A percentile compares a stretch with the other conserved stretches of the same genome.
These are phyloP conservation scores for Tritrichomonas musculus DNA, from an alignment of 208 protist genomes.

Conservation along the genomic window DNA sequence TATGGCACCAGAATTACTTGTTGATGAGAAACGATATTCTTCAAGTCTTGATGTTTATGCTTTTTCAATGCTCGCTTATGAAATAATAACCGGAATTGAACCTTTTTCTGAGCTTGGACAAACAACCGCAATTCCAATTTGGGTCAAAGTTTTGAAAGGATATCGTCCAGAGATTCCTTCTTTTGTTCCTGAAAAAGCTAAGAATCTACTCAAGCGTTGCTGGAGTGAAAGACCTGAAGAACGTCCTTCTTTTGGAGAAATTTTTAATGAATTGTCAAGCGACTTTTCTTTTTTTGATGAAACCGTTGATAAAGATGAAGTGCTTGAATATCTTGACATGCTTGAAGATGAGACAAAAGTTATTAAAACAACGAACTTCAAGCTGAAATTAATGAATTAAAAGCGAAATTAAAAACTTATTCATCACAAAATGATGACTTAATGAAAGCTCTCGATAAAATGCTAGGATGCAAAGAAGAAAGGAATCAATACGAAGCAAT, in stretches of 20 bases:
- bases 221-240: background rate
- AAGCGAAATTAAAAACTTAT: no score
- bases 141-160: background rate
- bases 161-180: background rate
- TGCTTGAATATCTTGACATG: no score
- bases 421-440: no score
- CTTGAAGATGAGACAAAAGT: no score
- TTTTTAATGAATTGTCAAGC: background rate
- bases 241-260: background rate
- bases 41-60: background rate
- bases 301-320: no score
- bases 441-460: no score
- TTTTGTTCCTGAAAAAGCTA: background rate
- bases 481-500: no score
- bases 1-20: constrained; percentile 18
- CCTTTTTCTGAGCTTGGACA: background rate
- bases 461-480: no score
- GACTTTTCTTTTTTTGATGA: no score
- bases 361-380: no score
- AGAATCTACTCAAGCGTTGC: background rate
- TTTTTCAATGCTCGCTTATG: background rate
- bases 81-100: background rate
- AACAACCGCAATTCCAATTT: no score
- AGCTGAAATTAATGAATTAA: no score
- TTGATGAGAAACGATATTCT: background rate